Conservation (phyloP, 305 asterid genomes). For the Fraxinus velutina region DNA sequence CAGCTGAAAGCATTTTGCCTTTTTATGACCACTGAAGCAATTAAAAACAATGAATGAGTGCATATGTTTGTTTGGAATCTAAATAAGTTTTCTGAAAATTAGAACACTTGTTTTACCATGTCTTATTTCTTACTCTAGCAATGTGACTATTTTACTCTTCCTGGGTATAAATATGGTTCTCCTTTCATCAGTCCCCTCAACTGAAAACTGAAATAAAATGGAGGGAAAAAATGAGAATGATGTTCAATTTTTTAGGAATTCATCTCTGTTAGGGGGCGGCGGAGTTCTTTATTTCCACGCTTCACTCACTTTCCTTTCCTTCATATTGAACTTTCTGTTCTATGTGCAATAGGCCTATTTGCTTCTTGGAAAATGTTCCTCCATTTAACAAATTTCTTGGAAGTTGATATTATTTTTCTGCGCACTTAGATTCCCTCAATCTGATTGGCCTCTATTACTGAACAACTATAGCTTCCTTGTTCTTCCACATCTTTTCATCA, state of each 20-base stretch:
- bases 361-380: background rate
- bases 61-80: background rate
- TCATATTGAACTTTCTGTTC: background rate
- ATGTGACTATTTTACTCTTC: background rate
- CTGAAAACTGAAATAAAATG: background rate
- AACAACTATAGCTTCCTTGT: background rate
- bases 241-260: background rate
- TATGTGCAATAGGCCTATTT: background rate
- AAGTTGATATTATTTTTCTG: background rate
- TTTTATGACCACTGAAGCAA: background rate
- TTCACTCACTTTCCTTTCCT: background rate
- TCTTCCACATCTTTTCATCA: background rate
- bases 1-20: background rate
- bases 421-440: background rate
- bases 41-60: background rate
- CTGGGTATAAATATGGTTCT: background rate
- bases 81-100: background rate
- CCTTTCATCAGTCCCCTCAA: background rate
- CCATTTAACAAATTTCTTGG: background rate
- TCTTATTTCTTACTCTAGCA: background rate
- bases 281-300: background rate
- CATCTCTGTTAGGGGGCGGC: background rate
- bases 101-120: background rate
- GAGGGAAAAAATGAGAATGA: background rate
- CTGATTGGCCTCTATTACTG: background rate